phyloP scores from a whole-genome alignment of 2,329 filamentous ascomycete genomes.

The Lasiodiplodia gonubiensis region DNA sequence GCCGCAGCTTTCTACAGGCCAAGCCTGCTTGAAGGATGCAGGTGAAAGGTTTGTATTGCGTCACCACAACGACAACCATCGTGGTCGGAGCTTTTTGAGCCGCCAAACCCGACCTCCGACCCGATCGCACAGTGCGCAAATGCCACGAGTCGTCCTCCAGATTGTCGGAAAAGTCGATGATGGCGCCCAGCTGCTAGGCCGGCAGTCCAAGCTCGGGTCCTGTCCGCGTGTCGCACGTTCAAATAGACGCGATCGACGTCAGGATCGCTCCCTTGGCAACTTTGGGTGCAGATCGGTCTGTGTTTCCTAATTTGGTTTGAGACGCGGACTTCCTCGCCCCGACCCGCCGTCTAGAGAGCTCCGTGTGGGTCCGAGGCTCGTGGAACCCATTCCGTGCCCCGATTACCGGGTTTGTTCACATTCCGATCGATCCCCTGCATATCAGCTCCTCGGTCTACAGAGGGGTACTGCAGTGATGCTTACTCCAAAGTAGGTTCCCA shows the following conservation, averaged over 20 bases:
- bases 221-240: constrained; percentile 10
- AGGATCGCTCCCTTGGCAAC: constrained; percentile 13
- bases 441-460: background rate
- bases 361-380: constrained; percentile 3
- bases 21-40: background rate
- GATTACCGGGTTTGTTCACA: background rate
- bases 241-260: constrained; percentile 18
- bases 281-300: background rate
- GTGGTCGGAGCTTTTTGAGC: constrained; percentile 6
- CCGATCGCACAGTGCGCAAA: background rate
- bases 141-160: background rate
- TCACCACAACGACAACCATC: constrained; percentile 9
- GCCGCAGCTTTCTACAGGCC: constrained; percentile 3
- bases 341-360: background rate
- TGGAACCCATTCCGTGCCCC: background rate
- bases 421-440: background rate
- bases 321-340: constrained; percentile 4
- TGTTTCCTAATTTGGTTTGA: background rate
- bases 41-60: constrained; percentile 11
- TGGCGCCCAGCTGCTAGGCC: constrained; percentile 20
- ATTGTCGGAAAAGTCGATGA: background rate
- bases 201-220: background rate
- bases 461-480: too few relatives aligned
- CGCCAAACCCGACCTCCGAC: constrained; percentile 8
- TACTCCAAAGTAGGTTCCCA: background rate